Evolutionary conservation across 805 yeast species (phyloP), one percentile per base, ranked within the genome.

Genomic region (Pichia thaimueangensis): DNA sequence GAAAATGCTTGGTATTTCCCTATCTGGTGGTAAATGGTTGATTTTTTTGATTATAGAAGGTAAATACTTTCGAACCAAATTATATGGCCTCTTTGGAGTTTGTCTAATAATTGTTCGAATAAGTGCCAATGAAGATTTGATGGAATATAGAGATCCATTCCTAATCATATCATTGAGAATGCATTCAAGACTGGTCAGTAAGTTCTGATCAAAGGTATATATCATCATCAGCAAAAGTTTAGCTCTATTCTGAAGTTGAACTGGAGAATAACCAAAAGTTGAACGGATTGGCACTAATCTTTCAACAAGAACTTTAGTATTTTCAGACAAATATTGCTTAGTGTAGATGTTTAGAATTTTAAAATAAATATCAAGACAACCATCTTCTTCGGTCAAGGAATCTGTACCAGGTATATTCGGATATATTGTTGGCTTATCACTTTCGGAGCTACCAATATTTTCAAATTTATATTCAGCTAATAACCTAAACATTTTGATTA

Each of bases 261-360:
- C 30, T 4, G 49, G 19, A 4, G 57, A 51, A 42, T 56, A 55
- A 3, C 60, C 56, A 29, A 49, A 45, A 10, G 60, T 48, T 19
- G 57, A 54, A 15, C 64, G 59, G 11, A 63, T 52, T 1, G 69
- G 69, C 9, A 57, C 59, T 17, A 64, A 45, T 33, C 62, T 61
- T 25, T 63, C 68, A 16, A 63, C 40, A 24, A 62, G 33, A 24
- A 13, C 54, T 52, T 28, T 41, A 20, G 41, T 47, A 37, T 22
- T 48, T 46, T 4, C 41, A 34, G 17, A 48, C 37, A n/a, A 31
- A 39, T 42, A 55, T 9, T 44, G 43, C 5, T 45, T 42, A 2
- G 54, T 51, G 37, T 54, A 62, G 1, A 55, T 44, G 4, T 45
- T 47, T 30, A 63, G 40, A 12, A 62, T 35, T 42, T 57, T 62